A percentile compares a stretch with the other conserved stretches of the same genome.
phyloP scores from a whole-genome alignment of 2,329 filamentous ascomycete species.

The Talaromyces verruculosus region DNA sequence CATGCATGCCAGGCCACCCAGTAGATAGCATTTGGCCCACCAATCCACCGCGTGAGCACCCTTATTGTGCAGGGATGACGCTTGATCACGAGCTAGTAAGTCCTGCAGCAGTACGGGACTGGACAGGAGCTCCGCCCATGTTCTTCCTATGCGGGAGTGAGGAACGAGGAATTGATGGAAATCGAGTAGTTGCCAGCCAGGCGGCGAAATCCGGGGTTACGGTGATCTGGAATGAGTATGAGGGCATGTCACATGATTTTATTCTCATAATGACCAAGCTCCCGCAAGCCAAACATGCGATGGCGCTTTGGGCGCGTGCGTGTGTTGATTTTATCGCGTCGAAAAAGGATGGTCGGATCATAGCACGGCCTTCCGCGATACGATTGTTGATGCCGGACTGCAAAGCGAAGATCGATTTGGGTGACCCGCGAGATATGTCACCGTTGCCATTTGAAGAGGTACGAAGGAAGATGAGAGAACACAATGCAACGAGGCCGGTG shows the following conservation, averaged over 20 bases:
- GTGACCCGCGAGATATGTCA: constrained; percentile 3
- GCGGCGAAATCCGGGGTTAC: constrained; percentile 6
- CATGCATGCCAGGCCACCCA: constrained; percentile 18
- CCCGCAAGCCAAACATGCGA: constrained; percentile 16
- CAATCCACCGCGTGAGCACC: constrained; percentile 17
- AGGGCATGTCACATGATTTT: constrained; percentile 18
- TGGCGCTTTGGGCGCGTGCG: constrained; percentile 3
- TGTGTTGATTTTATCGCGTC: not conserved
- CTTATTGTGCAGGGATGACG: constrained; percentile 13
- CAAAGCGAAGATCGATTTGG: not conserved
- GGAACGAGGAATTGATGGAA: constrained; percentile 16
- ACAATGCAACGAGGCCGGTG: constrained; percentile 15
- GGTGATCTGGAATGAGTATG: constrained; percentile 17
- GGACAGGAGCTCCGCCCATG: constrained; percentile 16
- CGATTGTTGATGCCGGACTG: constrained; percentile 16
- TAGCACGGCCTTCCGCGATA: not conserved
- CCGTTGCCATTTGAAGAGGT: constrained; percentile 14
- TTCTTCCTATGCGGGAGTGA: constrained; percentile 16
- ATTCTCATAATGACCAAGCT: constrained; percentile 7
- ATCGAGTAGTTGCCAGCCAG: constrained; percentile 17
- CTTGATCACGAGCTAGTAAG: constrained; percentile 15
- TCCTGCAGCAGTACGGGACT: constrained; percentile 16
- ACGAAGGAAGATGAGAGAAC: constrained; percentile 16
- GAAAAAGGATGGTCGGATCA: not conserved
- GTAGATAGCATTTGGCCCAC: constrained; percentile 14